Conservation (phyloP, 371 early-diverging fungal genomes). For the Blyttiomyces sp. region DNA sequence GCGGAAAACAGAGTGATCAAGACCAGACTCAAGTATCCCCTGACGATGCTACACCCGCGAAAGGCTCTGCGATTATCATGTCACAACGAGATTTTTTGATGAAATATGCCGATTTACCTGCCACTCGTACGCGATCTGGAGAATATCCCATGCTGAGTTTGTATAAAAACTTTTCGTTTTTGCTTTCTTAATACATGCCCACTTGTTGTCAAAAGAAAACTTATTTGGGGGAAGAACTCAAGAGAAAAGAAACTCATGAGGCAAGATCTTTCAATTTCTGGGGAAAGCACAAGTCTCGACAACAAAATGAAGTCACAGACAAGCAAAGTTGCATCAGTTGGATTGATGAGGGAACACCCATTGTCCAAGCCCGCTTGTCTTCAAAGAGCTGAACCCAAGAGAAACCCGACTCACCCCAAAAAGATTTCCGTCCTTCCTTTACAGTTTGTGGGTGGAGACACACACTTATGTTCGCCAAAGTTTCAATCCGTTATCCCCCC, state of each 20-base stretch:
- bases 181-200: not conserved
- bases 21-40: constrained; percentile 29
- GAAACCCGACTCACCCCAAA: no score
- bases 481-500: not conserved
- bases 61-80: constrained; percentile 63
- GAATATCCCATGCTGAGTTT: constrained; percentile 93
- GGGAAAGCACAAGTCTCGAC: not conserved
- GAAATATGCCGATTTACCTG: constrained; percentile 71
- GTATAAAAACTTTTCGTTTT: constrained; percentile 87
- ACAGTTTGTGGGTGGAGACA: no score
- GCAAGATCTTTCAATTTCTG: not conserved
- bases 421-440: no score
- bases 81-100: constrained; percentile 78
- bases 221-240: not conserved
- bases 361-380: no score
- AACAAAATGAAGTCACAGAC: not conserved
- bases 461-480: no score
- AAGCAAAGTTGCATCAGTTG: not conserved
- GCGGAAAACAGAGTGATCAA: not conserved
- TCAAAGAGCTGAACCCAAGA: no score
- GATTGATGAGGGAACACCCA: not conserved
- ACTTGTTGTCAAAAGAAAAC: not conserved
- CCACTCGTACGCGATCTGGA: constrained; percentile 75
- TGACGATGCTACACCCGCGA: no score
- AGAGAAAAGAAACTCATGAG: not conserved